A percentile compares a stretch with the other conserved stretches of the same genome.
These are phyloP conservation scores for Fusarium acutatum DNA, from an alignment of 2,329 filamentous ascomycete genomes.

Conservation along the genomic window DNA sequence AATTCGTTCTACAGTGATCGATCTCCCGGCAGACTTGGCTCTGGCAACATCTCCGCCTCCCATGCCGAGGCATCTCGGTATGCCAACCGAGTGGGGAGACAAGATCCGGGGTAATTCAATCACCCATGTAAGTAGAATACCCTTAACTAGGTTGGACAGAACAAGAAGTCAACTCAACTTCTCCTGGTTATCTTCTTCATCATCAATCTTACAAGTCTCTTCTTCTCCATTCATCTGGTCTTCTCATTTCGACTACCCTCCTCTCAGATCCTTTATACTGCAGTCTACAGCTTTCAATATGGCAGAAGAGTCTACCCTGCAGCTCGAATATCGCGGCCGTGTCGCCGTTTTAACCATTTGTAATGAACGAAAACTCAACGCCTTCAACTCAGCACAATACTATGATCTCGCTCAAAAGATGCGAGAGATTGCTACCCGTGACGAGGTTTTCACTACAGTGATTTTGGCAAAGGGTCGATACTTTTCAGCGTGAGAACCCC, in stretches of 20 bases:
- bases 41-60: neutral
- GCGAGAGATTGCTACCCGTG: conserved; percentile 78
- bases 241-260: too few species aligned
- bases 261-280: neutral
- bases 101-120: conserved; percentile 15
- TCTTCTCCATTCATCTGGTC: neutral
- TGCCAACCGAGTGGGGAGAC: conserved; percentile 1
- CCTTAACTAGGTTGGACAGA: neutral
- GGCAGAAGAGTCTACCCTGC: conserved; percentile 43
- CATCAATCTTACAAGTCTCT: neutral
- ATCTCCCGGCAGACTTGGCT: neutral
- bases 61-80: conserved; percentile 16
- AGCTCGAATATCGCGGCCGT: conserved; percentile 52
- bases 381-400: conserved; percentile 76
- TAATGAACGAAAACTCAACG: conserved; percentile 87
- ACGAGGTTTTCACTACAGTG: conserved; percentile 86
- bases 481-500: conserved; percentile 84
- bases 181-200: neutral
- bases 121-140: conserved; percentile 6
- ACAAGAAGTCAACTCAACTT: neutral
- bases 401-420: conserved; percentile 78
- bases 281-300: neutral
- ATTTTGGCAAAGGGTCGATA: conserved; percentile 82
- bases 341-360: conserved; percentile 83
- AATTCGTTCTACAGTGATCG: neutral